phyloP scores from a whole-genome alignment of 176 grass and related monocot genomes.

The Aegilops bicornis region DNA sequence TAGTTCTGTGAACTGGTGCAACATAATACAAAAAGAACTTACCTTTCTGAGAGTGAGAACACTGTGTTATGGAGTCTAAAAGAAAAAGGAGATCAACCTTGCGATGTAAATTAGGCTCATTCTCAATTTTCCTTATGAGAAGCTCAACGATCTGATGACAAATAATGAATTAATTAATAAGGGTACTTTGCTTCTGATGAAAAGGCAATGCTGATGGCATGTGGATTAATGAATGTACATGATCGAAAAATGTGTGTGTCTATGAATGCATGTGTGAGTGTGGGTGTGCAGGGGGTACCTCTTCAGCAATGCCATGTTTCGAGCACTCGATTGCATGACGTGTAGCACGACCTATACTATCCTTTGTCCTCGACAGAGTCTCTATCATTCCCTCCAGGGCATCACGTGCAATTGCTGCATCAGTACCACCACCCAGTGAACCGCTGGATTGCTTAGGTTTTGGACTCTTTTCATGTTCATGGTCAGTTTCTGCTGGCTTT shows the following conservation, averaged over 20 bases:
- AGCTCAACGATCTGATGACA: constrained; percentile 82
- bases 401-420: constrained; percentile 83
- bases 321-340: constrained; percentile 91
- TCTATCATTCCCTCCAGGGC: constrained; percentile 95
- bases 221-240: neutral
- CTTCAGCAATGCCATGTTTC: constrained; percentile 86
- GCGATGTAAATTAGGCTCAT: constrained; percentile 82
- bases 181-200: constrained; percentile 6
- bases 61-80: constrained; percentile 93
- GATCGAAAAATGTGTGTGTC: neutral
- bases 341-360: constrained; percentile 97
- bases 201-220: constrained; percentile 23
- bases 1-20: constrained; percentile 20
- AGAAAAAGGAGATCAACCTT: constrained; percentile 96
- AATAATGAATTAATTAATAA: constrained; percentile 16
- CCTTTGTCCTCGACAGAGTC: constrained; percentile 94
- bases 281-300: constrained; percentile 47
- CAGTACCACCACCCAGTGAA: constrained; percentile 61
- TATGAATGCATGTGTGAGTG: neutral
- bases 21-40: constrained; percentile 26
- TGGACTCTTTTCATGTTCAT: constrained; percentile 55
- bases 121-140: constrained; percentile 82
- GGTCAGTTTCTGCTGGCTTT: constrained; percentile 54
- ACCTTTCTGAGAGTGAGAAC: constrained; percentile 93
- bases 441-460: constrained; percentile 36